Percentiles rank a stretch among this genome's conserved stretches.
Evolutionary conservation across 2,329 filamentous ascomycete species (phyloP).

Genomic region (Colletotrichum chrysophilum): DNA sequence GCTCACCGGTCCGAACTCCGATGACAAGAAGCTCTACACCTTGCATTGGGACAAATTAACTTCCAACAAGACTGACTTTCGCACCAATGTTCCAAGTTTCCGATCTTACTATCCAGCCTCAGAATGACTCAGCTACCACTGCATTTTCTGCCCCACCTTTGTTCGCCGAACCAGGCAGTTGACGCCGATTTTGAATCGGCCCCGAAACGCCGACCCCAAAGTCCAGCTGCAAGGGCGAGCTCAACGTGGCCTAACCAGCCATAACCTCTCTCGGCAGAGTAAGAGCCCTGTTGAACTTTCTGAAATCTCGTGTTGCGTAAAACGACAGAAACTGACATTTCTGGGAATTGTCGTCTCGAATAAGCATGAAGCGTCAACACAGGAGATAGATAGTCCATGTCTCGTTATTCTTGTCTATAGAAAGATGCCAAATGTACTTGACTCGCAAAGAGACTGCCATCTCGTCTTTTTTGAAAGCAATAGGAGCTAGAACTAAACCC

Average conservation of each 20-base stretch:
- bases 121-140: neutral
- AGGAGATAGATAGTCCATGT: neutral
- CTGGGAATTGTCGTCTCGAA: neutral
- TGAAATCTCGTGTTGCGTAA: rapidly evolving
- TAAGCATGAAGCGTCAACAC: rapidly evolving
- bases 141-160: neutral
- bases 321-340: rapidly evolving
- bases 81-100: neutral
- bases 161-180: neutral
- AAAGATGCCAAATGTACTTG: rapidly evolving
- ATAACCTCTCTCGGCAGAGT: rapidly evolving
- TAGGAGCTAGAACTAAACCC: rapidly evolving
- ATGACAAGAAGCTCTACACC: neutral
- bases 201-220: neutral
- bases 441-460: rapidly evolving
- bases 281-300: neutral
- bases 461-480: rapidly evolving
- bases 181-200: neutral
- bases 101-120: neutral
- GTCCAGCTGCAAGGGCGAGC: neutral
- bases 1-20: neutral
- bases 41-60: neutral
- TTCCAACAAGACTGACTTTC: neutral
- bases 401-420: rapidly evolving
- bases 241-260: neutral